Evolutionary conservation across 1,284 basidiomycete species (phyloP).

Genomic region (Ceratobasidium sp.): DNA sequence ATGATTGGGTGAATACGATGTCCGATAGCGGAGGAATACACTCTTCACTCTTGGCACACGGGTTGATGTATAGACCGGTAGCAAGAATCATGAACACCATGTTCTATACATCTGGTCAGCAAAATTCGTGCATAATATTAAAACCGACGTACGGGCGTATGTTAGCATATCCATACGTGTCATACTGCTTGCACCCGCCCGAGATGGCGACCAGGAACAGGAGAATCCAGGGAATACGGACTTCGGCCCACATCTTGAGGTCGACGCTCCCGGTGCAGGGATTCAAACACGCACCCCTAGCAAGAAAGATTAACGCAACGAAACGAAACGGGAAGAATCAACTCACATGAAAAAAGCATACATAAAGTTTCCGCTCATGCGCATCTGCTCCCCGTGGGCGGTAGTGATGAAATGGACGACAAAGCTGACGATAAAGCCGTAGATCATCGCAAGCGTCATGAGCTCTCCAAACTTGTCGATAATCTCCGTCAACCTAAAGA

Average conservation of each 20-base stretch:
- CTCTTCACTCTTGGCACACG: no score
- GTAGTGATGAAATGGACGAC: conserved; percentile 84
- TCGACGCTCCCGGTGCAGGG: conserved; percentile 88
- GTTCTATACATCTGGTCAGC: no score
- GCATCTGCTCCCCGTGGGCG: conserved; percentile 80
- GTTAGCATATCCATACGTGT: no score
- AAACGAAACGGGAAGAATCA: background rate
- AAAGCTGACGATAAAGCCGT: conserved; percentile 85
- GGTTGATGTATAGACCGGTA: no score
- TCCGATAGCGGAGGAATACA: conserved; percentile 54
- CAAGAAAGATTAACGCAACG: background rate
- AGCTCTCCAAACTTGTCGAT: conserved; percentile 78
- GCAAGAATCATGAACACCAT: no score
- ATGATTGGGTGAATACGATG: no score
- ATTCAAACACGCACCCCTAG: conserved; percentile 85
- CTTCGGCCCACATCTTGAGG: conserved; percentile 72
- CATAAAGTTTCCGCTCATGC: conserved; percentile 94
- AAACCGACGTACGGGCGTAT: no score
- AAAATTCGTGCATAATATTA: no score
- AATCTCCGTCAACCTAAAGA: conserved; percentile 94
- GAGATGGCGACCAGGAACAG: conserved; percentile 96
- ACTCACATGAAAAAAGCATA: conserved; percentile 55
- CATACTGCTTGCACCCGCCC: background rate
- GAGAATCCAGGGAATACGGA: conserved; percentile 96
- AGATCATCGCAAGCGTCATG: conserved; percentile 87